A percentile compares a stretch with the other conserved stretches of the same genome.
Evolutionary conservation across 805 yeast genomes (phyloP).

Genomic region (Spathaspora passalidarum): DNA sequence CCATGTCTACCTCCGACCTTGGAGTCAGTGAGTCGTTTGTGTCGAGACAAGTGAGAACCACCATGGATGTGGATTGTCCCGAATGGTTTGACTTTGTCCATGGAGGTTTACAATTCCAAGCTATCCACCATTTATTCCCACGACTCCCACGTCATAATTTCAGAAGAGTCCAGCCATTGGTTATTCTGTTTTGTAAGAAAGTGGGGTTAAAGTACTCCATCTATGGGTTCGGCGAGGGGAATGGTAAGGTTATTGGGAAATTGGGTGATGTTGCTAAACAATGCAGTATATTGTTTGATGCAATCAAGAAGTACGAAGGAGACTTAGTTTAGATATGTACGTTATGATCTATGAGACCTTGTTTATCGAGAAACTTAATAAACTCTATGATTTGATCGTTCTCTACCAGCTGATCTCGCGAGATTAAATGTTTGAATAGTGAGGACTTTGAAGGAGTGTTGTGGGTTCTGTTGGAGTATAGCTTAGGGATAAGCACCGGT

Average conservation of each 20-base stretch:
- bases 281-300: conserved; percentile 71
- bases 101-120: conserved; percentile 92
- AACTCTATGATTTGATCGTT: conserved; percentile 34
- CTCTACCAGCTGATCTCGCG: conserved; percentile 34
- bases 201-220: conserved; percentile 79
- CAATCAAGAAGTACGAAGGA: conserved; percentile 47
- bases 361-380: conserved; percentile 27
- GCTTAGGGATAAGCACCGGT: conserved; percentile 25
- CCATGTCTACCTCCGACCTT: conserved; percentile 87
- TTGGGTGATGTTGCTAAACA: conserved; percentile 77
- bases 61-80: conserved; percentile 95
- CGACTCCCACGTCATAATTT: conserved; percentile 86
- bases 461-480: conserved; percentile 15
- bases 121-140: conserved; percentile 87
- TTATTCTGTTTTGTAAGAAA: conserved; percentile 68
- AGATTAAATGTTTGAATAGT: conserved; percentile 29
- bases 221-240: conserved; percentile 81
- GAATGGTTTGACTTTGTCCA: conserved; percentile 88
- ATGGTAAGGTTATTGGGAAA: conserved; percentile 63
- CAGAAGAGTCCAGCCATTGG: conserved; percentile 68
- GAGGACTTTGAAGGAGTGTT: conserved; percentile 14
- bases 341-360: conserved; percentile 27
- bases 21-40: conserved; percentile 79
- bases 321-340: conserved; percentile 12
- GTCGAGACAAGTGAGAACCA: conserved; percentile 79